A percentile compares a stretch with the other conserved stretches of the same genome.
phyloP scores from a whole-genome alignment of 106 monocot genomes.

The Acorus calamus region DNA sequence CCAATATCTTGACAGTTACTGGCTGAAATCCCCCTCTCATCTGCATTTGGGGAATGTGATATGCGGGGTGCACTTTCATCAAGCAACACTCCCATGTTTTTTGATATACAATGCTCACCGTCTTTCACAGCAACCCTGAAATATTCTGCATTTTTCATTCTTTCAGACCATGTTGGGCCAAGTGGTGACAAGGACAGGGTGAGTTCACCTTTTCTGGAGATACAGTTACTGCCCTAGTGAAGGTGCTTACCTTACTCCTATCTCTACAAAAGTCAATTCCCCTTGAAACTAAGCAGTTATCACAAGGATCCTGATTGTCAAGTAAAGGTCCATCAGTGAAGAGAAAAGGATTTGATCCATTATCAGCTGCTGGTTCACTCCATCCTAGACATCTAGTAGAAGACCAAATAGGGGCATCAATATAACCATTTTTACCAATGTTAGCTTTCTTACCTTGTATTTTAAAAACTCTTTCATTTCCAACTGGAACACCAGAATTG shows the following conservation, averaged over 20 bases:
- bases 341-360: constrained; percentile 10
- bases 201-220: constrained; percentile 44
- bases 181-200: constrained; percentile 85
- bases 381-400: constrained; percentile 11
- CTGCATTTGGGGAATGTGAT: constrained; percentile 16
- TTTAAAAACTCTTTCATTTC: constrained; percentile 8
- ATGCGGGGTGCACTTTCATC: constrained; percentile 11
- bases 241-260: constrained; percentile 1
- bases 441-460: constrained; percentile 56
- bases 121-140: constrained; percentile 10
- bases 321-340: constrained; percentile 72
- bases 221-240: constrained; percentile 5
- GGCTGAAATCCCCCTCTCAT: constrained; percentile 4
- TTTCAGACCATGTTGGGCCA: constrained; percentile 65
- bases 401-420: constrained; percentile 12
- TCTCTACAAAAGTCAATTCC: constrained; percentile 9
- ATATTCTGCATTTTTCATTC: constrained; percentile 30
- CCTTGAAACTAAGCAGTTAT: constrained; percentile 7
- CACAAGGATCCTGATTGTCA: constrained; percentile 32
- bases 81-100: constrained; percentile 10
- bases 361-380: constrained; percentile 5
- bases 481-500: constrained; percentile 4
- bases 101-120: constrained; percentile 18
- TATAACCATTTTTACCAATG: constrained; percentile 15
- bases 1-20: constrained; percentile 15